Base-by-base conservation (phyloP, 345 rosid species). In the Pistacia atlantica region DNA sequence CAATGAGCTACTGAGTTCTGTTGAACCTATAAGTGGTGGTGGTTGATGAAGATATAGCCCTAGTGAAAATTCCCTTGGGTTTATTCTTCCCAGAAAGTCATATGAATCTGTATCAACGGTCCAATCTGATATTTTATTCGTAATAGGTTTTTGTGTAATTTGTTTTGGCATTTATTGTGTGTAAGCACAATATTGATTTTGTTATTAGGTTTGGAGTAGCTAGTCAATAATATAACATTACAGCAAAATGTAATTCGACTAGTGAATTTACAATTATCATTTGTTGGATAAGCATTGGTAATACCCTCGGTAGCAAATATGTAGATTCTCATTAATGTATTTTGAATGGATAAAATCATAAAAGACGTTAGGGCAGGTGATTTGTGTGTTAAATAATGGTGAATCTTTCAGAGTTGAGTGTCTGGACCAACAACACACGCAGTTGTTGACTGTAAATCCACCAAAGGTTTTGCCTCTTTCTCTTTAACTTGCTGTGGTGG, bases 1-100 rank as follows among this genome's bases (percentile, higher is more conserved):
- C 60, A 96, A 96, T 10, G 99, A 97, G 11, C 95, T 96, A 48
- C 80, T 93, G 74, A 96, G 98, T 78, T 96, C 99, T 0, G 87
- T 96, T 20, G 98, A 96, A 86, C 97, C 99, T 1, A 95, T 92
- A 5, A 91, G 45, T 42, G 45, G 93, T 63, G 95, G 95, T 35
- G 97, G 97, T 31, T 96, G 99, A 87, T 93, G 84, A 91, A 78
- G 65, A 42, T 42, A 45, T 66, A 57, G 25, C 16, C 55, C 37
- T 28, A 16, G 31, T 51, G 33, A 73, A 25, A 18, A 52, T 62
- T 49, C 72, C 37, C 18, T 46, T 10, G 70, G 65, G 51, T 63
- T 9, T 69, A 74, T 28, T 67, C 46, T 38, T 58, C 80, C 80
- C 80, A 57, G 58, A 71, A 60, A 71, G 80, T 77, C 82, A 79